Percentiles rank a stretch among this genome's conserved stretches.
Conservation (phyloP, 176 grass and related monocot species). For the Oropetium thomaeum region DNA sequence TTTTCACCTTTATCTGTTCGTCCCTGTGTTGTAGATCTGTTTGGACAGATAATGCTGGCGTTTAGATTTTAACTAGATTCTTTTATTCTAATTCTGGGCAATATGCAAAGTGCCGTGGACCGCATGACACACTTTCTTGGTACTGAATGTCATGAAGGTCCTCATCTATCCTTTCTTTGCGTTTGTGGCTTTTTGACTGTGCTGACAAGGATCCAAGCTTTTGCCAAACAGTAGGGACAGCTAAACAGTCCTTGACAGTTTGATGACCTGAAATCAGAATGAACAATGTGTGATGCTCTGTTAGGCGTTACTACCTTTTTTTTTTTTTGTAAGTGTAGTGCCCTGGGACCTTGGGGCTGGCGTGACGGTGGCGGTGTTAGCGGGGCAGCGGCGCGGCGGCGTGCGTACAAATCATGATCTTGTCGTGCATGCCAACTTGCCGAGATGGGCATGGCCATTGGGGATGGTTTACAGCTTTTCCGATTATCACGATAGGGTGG, state of each 20-base stretch:
- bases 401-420: slow-evolving; percentile 3
- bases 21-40: slow-evolving; percentile 29
- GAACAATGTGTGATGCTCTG: not conserved
- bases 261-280: not conserved
- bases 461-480: not conserved
- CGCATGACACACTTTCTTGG: not conserved
- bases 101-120: not conserved
- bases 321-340: not conserved
- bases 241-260: too few relatives aligned
- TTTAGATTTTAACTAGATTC: slow-evolving; percentile 13
- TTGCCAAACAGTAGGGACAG: not conserved
- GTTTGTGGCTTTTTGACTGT: not conserved
- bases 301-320: not conserved
- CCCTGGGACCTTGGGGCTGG: not conserved
- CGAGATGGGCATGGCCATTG: not conserved
- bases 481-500: not conserved
- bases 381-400: not conserved
- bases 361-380: not conserved
- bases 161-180: not conserved
- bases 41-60: slow-evolving; percentile 22
- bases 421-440: not conserved
- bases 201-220: not conserved
- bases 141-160: not conserved
- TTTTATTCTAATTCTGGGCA: not conserved
- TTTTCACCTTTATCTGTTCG: not conserved